These are phyloP conservation scores for Phytopythium cucurbitacearum DNA, from an alignment of 352 stramenopile genomes.

Conservation along the genomic window DNA sequence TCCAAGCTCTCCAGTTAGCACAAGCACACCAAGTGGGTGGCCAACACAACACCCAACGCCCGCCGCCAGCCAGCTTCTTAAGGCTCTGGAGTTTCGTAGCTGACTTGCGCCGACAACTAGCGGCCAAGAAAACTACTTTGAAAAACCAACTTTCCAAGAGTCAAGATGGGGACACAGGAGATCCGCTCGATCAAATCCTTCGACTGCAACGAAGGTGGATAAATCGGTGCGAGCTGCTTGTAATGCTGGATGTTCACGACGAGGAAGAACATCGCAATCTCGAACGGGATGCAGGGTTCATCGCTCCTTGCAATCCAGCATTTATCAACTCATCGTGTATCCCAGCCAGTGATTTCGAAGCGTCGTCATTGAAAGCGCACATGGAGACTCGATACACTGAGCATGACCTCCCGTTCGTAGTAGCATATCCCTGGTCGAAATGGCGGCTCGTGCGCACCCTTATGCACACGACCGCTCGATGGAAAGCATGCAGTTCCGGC, in stretches of 20 bases:
- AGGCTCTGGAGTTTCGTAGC: slow-evolving; percentile 50
- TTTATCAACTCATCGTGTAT: slow-evolving; percentile 2
- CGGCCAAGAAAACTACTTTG: slow-evolving; percentile 30
- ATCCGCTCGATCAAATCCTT: slow-evolving; percentile 11
- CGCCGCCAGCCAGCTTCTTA: slow-evolving; percentile 23
- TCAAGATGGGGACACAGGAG: neutral
- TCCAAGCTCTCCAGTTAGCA: slow-evolving; percentile 31
- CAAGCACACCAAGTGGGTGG: neutral
- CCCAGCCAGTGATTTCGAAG: too few species aligned
- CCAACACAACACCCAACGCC: neutral
- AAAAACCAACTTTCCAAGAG: neutral
- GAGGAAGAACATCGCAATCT: slow-evolving; percentile 26
- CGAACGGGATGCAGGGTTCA: slow-evolving; percentile 24
- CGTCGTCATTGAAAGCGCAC: slow-evolving; percentile 17
- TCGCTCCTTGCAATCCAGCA: slow-evolving; percentile 28
- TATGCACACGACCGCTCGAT: slow-evolving; percentile 34
- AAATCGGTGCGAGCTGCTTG: slow-evolving; percentile 40
- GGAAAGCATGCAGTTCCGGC: slow-evolving; percentile 13
- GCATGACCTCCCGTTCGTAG: slow-evolving; percentile 28
- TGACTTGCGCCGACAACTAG: slow-evolving; percentile 35
- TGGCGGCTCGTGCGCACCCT: slow-evolving; percentile 39
- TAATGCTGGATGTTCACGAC: slow-evolving; percentile 22
- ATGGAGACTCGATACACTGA: slow-evolving; percentile 21
- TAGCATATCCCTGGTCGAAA: slow-evolving; percentile 35
- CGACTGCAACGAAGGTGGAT: slow-evolving; percentile 23